Evolutionary conservation across 2,329 filamentous ascomycete species (phyloP).

Genomic region (Cladophialophora chaetospira): DNA sequence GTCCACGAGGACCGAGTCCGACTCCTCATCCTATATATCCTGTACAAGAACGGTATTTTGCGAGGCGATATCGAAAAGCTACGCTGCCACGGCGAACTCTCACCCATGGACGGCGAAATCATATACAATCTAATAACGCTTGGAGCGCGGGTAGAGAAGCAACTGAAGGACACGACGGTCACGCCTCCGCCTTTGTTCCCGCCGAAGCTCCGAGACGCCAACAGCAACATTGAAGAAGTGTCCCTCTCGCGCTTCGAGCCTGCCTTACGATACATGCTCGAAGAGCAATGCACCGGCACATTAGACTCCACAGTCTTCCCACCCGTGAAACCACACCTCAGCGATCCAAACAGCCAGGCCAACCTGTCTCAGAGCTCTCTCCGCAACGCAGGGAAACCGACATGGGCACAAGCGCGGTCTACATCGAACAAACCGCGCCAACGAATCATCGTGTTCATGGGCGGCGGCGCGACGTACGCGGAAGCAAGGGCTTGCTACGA

Average conservation of each 20-base stretch:
- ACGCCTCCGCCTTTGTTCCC: slow-evolving; percentile 68
- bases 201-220: slow-evolving; percentile 41
- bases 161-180: slow-evolving; percentile 75
- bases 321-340: slow-evolving; percentile 69
- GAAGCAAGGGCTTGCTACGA: slow-evolving; percentile 91
- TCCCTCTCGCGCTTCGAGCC: slow-evolving; percentile 86
- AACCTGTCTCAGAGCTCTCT: slow-evolving; percentile 71
- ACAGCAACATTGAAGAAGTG: slow-evolving; percentile 64
- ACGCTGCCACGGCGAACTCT: slow-evolving; percentile 77
- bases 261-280: slow-evolving; percentile 77
- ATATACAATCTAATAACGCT: slow-evolving; percentile 77
- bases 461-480: slow-evolving; percentile 90
- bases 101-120: slow-evolving; percentile 70
- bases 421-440: slow-evolving; percentile 79
- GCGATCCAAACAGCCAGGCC: slow-evolving; percentile 48
- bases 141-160: slow-evolving; percentile 70
- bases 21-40: slow-evolving; percentile 79
- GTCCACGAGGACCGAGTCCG: slow-evolving; percentile 74
- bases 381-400: slow-evolving; percentile 80
- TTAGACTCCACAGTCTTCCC: slow-evolving; percentile 70
- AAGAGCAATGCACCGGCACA: slow-evolving; percentile 67
- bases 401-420: slow-evolving; percentile 84
- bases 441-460: slow-evolving; percentile 90
- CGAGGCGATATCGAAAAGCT: slow-evolving; percentile 81
- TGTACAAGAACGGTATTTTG: slow-evolving; percentile 84